Evolutionary conservation across 495 filamentous ascomycete species (phyloP).

Genomic region (Tuber microsphaerosporum): DNA sequence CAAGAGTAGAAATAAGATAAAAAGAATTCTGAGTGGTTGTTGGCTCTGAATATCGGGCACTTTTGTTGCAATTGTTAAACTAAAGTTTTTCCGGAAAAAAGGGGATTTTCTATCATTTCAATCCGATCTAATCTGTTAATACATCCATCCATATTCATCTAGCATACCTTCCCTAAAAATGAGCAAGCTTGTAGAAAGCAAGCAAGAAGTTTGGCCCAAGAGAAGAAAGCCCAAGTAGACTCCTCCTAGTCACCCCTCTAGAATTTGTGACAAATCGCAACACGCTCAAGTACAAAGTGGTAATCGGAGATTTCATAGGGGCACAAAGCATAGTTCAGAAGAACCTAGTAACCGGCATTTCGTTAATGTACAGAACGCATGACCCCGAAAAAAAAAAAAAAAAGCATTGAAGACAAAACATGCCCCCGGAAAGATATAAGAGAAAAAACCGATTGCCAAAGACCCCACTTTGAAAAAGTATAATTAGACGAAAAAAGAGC

Average conservation of each 20-base stretch:
- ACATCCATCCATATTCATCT: not conserved
- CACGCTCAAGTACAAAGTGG: not conserved
- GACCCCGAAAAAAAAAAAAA: slow-evolving; percentile 43
- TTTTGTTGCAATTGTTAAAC: no score
- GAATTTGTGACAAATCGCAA: not conserved
- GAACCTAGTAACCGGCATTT: slow-evolving; percentile 37
- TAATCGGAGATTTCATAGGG: slow-evolving; percentile 2
- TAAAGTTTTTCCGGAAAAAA: not conserved
- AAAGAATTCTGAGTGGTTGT: not conserved
- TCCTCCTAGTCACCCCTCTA: not conserved
- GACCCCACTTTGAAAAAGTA: slow-evolving; percentile 38
- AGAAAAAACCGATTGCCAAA: slow-evolving; percentile 37
- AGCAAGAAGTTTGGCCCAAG: not conserved
- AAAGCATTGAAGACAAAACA: slow-evolving; percentile 38
- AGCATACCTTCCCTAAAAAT: not conserved
- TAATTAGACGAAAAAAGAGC: slow-evolving; percentile 40
- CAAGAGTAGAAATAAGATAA: not conserved
- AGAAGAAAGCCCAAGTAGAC: not conserved
- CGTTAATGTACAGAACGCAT: slow-evolving; percentile 50
- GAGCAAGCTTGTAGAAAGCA: not conserved
- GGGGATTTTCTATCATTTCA: not conserved
- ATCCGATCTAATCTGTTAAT: not conserved
- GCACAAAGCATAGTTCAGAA: not conserved
- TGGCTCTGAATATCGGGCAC: not conserved
- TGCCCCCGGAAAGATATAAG: slow-evolving; percentile 24